Evolutionary conservation across 179 eudicot species (phyloP).

Genomic region (Patellifolia procumbens): DNA sequence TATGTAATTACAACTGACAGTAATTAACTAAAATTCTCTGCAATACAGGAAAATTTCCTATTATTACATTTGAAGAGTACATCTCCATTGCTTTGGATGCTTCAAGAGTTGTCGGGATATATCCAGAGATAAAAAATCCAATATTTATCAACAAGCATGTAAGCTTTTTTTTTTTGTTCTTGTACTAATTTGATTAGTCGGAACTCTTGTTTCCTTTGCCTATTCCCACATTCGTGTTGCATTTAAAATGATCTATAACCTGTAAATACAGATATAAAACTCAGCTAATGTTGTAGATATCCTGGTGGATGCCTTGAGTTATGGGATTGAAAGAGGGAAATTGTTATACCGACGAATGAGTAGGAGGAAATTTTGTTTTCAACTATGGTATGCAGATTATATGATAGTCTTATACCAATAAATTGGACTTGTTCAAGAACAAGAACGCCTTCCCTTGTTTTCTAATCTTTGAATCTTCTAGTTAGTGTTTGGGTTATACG

Average conservation of each 20-base stretch:
- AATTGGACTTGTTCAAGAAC: no score
- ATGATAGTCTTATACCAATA: no score
- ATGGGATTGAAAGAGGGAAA: not conserved
- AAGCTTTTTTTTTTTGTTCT: slow-evolving; percentile 26
- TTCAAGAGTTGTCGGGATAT: slow-evolving; percentile 86
- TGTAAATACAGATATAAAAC: not conserved
- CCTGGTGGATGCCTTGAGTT: not conserved
- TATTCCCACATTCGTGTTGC: not conserved
- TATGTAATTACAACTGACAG: not conserved
- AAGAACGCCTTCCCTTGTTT: no score
- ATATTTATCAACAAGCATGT: slow-evolving; percentile 80
- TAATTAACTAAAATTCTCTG: not conserved
- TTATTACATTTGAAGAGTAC: slow-evolving; percentile 88
- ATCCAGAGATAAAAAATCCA: slow-evolving; percentile 93
- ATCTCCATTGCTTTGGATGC: slow-evolving; percentile 85
- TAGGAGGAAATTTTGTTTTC: not conserved
- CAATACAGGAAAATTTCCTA: slow-evolving; percentile 64
- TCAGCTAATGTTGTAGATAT: not conserved
- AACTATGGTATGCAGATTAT: not conserved
- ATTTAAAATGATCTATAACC: not conserved
- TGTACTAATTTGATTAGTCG: not conserved
- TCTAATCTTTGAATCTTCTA: no score
- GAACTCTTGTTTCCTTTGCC: not conserved
- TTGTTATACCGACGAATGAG: not conserved
- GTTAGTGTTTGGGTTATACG: no score